Evolutionary conservation across 2,329 filamentous ascomycete genomes (phyloP).

Genomic region (Pyrenochaeta sp.): DNA sequence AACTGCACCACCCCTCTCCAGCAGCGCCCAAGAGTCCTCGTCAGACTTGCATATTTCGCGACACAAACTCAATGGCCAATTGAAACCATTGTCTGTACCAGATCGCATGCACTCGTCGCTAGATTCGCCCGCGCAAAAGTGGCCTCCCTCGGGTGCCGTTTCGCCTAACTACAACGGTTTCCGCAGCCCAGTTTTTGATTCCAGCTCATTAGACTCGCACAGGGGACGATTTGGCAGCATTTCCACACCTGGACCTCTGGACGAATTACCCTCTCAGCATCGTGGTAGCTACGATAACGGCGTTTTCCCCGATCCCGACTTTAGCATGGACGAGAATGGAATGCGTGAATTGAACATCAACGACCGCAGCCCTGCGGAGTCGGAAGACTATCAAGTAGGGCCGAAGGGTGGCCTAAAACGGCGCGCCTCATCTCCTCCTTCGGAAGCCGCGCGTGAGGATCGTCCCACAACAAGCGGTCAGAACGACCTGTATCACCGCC

Average conservation of each 20-base stretch:
- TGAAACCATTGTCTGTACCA: constrained; percentile 56
- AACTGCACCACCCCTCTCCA: constrained; percentile 39
- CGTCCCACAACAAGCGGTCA: constrained; percentile 51
- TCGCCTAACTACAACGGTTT: constrained; percentile 53
- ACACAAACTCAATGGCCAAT: constrained; percentile 52
- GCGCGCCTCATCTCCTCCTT: constrained; percentile 69
- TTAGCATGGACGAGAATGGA: constrained; percentile 62
- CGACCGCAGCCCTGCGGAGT: constrained; percentile 58
- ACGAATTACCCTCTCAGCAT: constrained; percentile 63
- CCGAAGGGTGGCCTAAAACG: constrained; percentile 67
- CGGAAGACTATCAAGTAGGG: constrained; percentile 52
- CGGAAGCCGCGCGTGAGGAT: constrained; percentile 60
- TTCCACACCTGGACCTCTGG: constrained; percentile 54
- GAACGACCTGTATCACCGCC: constrained; percentile 61
- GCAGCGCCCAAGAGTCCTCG: constrained; percentile 43
- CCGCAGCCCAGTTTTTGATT: constrained; percentile 52
- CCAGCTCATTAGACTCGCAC: constrained; percentile 35
- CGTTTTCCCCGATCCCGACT: constrained; percentile 59
- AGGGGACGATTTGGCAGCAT: constrained; percentile 57
- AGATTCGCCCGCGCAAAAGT: constrained; percentile 51
- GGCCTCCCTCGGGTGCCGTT: constrained; percentile 51
- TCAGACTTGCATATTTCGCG: constrained; percentile 46
- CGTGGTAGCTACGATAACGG: constrained; percentile 70
- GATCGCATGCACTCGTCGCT: constrained; percentile 50
- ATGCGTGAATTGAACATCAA: constrained; percentile 62